Conservation (phyloP, 768 basidiomycete genomes). For the Amanita pallidorosea region DNA sequence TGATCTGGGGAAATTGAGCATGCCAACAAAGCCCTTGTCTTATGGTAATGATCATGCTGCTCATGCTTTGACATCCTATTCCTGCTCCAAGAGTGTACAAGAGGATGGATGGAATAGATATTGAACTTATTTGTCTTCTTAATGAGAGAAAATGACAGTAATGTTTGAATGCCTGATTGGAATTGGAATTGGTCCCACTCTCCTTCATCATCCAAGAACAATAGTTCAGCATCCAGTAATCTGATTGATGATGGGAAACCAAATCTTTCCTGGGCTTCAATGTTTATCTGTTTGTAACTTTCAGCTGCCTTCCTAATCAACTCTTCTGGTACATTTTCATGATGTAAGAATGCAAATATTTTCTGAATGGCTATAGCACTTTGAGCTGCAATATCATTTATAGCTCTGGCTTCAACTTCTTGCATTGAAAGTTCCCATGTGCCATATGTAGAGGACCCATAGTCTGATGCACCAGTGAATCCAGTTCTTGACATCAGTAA, state of each 20-base stretch:
- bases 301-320: slow-evolving; percentile 9
- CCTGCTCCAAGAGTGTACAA: slow-evolving; percentile 7
- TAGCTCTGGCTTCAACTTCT: slow-evolving; percentile 7
- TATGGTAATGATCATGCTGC: background rate
- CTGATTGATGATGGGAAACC: background rate
- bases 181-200: slow-evolving; percentile 10
- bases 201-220: background rate
- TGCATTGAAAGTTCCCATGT: slow-evolving; percentile 12
- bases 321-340: slow-evolving; percentile 8
- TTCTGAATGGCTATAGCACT: slow-evolving; percentile 10
- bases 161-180: slow-evolving; percentile 8
- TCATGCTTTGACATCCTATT: background rate
- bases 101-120: slow-evolving; percentile 8
- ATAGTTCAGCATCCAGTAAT: background rate
- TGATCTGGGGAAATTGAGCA: background rate
- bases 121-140: background rate
- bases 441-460: slow-evolving; percentile 10
- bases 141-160: slow-evolving; percentile 10
- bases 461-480: slow-evolving; percentile 9
- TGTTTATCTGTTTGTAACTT: background rate
- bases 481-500: slow-evolving; percentile 4
- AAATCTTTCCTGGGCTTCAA: background rate
- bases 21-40: background rate
- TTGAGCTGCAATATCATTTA: slow-evolving; percentile 2
- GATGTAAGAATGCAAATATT: slow-evolving; percentile 12